These are phyloP conservation scores for Angomonas ambiguus DNA, from an alignment of 208 protist species.

Conservation along the genomic window DNA sequence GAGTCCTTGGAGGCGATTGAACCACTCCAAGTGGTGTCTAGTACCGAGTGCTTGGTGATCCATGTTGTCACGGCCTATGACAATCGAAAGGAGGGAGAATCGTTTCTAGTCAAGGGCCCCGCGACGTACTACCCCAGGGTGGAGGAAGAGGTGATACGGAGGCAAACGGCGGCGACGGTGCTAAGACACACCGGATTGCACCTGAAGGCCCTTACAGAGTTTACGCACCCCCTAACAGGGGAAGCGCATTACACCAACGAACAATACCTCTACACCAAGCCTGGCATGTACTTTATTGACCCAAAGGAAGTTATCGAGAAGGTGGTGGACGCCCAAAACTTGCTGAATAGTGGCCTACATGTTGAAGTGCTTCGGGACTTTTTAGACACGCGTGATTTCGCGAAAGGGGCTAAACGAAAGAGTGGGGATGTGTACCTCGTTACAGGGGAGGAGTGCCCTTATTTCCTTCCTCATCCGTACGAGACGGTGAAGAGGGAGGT, in stretches of 20 bases:
- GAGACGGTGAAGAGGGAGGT: conserved; percentile 66
- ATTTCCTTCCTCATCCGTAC: conserved; percentile 92
- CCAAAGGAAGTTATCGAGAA: conserved; percentile 84
- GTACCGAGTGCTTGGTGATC: conserved; percentile 41
- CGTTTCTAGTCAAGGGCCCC: conserved; percentile 49
- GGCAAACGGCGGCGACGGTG: conserved; percentile 25
- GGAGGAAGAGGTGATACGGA: conserved; percentile 48
- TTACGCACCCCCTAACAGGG: conserved; percentile 26
- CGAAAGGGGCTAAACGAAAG: conserved; percentile 44
- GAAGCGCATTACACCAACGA: conserved; percentile 48
- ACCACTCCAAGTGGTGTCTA: conserved; percentile 60
- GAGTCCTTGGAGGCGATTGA: conserved; percentile 50
- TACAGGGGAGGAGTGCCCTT: conserved; percentile 64
- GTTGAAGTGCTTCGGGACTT: conserved; percentile 79
- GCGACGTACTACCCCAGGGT: conserved; percentile 71
- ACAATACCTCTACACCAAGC: conserved; percentile 48
- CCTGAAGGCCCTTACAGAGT: conserved; percentile 32
- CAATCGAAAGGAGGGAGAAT: conserved; percentile 36
- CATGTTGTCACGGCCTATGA: conserved; percentile 60
- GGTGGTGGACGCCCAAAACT: conserved; percentile 46
- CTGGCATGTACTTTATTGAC: conserved; percentile 58
- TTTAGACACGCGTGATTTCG: conserved; percentile 76
- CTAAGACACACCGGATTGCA: conserved; percentile 28
- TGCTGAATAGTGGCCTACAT: conserved; percentile 79
- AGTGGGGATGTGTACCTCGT: conserved; percentile 82